Evolutionary conservation across 768 basidiomycete genomes (phyloP).

Genomic region (Rhizopogon rudus): DNA sequence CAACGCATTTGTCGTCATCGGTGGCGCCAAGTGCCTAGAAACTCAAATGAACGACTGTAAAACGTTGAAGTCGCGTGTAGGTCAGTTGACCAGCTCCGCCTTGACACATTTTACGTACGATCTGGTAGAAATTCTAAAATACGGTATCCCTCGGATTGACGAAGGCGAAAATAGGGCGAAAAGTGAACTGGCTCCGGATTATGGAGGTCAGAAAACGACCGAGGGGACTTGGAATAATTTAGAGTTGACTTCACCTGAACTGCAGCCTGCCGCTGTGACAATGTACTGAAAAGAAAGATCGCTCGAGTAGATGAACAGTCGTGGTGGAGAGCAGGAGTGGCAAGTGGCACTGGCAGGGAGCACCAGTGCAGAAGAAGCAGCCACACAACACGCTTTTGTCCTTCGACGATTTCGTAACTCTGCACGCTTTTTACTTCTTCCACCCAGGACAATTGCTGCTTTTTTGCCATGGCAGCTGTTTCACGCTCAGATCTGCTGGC

Average conservation of each 20-base stretch:
- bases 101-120: constrained; percentile 2
- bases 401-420: constrained; percentile 8
- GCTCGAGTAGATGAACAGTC: not conserved
- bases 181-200: not conserved
- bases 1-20: constrained; percentile 16
- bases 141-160: not conserved
- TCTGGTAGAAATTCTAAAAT: not conserved
- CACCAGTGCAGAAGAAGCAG: not conserved
- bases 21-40: constrained; percentile 11
- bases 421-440: constrained; percentile 3
- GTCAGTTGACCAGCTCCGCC: not conserved
- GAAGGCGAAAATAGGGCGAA: not conserved
- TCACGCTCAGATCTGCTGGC: constrained; percentile 83
- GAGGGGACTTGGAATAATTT: not conserved
- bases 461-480: constrained; percentile 44
- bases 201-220: not conserved
- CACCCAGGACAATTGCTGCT: not conserved
- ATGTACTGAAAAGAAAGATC: not conserved
- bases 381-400: constrained; percentile 2
- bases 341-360: not conserved
- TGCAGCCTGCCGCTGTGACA: not conserved
- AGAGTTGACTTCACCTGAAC: not conserved
- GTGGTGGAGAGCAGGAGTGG: not conserved
- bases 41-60: not conserved
- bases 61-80: constrained; percentile 2